These are phyloP conservation scores for Prosopis cineraria DNA, from an alignment of 306 rosid genomes.

Conservation along the genomic window DNA sequence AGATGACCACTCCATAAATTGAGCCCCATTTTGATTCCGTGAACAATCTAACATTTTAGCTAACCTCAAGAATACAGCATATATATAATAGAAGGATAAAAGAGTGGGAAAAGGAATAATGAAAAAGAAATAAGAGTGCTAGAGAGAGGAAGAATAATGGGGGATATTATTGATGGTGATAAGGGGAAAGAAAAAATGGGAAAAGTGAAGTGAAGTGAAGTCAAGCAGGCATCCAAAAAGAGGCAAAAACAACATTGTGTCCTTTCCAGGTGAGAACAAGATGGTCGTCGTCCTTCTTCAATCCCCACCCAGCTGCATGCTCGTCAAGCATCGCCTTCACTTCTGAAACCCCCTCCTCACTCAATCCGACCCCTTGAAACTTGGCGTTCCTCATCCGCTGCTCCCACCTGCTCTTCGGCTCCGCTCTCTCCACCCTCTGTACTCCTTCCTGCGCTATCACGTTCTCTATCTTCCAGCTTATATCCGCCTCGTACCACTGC, in stretches of 20 bases:
- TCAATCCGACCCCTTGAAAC: slow-evolving; percentile 57
- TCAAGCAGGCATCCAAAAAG: slow-evolving; percentile 82
- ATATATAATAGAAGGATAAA: not conserved
- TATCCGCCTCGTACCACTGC: slow-evolving; percentile 86
- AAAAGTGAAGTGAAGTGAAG: not conserved
- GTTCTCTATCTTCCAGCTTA: slow-evolving; percentile 90
- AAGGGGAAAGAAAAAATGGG: not conserved
- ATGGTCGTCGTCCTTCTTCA: slow-evolving; percentile 82
- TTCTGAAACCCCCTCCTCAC: slow-evolving; percentile 71
- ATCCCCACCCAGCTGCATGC: slow-evolving; percentile 97
- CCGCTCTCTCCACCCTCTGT: slow-evolving; percentile 75
- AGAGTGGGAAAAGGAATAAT: no score
- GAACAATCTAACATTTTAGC: not conserved
- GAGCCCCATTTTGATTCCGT: not conserved
- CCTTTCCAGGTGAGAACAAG: slow-evolving; percentile 97
- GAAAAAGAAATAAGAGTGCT: not conserved
- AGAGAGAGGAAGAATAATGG: no score
- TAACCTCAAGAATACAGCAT: not conserved
- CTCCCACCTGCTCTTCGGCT: slow-evolving; percentile 65
- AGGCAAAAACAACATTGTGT: slow-evolving; percentile 87
- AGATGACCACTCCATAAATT: no score
- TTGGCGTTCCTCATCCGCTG: slow-evolving; percentile 66
- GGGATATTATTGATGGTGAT: not conserved
- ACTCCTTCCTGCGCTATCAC: slow-evolving; percentile 81
- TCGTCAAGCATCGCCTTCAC: slow-evolving; percentile 87